phyloP scores from a whole-genome alignment of 768 basidiomycete genomes.

The Podaxis pistillaris region DNA sequence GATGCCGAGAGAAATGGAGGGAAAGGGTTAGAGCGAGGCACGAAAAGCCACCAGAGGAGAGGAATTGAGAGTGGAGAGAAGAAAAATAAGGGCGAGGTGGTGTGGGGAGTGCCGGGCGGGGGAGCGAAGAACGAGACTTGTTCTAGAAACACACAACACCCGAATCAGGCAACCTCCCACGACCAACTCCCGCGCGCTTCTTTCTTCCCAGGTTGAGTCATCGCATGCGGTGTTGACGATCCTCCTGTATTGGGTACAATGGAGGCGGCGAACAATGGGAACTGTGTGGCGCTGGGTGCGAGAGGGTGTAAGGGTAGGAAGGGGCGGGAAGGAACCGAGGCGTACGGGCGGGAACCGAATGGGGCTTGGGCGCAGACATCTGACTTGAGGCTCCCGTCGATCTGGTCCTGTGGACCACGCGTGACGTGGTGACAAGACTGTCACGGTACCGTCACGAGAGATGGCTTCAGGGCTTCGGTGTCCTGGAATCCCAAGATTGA shows the following conservation, averaged over 20 bases:
- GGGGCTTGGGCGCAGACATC: conserved; percentile 5
- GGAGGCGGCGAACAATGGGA: neutral
- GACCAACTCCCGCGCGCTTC: conserved; percentile 4
- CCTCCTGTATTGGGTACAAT: neutral
- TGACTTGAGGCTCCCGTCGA: conserved; percentile 5
- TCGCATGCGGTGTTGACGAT: neutral
- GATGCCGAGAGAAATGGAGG: neutral
- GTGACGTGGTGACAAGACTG: neutral
- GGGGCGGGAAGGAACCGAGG: neutral
- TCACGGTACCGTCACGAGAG: neutral
- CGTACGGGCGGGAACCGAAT: conserved; percentile 4
- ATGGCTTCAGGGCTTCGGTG: conserved; percentile 1
- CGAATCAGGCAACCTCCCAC: conserved; percentile 9
- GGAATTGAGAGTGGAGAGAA: neutral
- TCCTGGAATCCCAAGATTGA: conserved; percentile 6
- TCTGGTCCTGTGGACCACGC: neutral
- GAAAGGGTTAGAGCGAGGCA: neutral
- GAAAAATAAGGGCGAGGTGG: neutral
- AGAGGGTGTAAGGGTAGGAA: neutral
- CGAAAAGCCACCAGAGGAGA: neutral
- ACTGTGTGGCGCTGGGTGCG: neutral
- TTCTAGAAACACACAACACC: conserved; percentile 5
- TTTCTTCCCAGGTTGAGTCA: conserved; percentile 9
- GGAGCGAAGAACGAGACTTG: neutral
- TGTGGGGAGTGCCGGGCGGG: conserved; percentile 3